Percentiles rank a stretch among this genome's conserved stretches.
Evolutionary conservation across 306 rosid genomes (phyloP).

Genomic region (Quercus alba): DNA sequence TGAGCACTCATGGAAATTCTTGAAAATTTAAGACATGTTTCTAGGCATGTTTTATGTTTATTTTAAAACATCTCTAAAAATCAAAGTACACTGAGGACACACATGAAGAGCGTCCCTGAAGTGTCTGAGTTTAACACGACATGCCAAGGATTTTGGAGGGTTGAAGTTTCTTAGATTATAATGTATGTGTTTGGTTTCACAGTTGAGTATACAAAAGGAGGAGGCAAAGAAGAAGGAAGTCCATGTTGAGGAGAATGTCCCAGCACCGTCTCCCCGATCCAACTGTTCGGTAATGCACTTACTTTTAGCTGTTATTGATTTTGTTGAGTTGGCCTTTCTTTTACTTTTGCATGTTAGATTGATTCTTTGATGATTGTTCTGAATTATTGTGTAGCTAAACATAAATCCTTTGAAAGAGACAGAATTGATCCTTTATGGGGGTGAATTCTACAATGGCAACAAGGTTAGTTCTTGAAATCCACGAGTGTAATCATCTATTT

Average conservation of each 20-base stretch:
- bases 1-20: no score
- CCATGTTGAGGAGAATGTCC: slow-evolving; percentile 83
- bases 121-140: no score
- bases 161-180: background rate
- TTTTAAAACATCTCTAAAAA: no score
- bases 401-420: slow-evolving; percentile 95
- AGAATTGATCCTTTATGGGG: slow-evolving; percentile 83
- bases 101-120: no score
- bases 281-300: slow-evolving; percentile 66
- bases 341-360: background rate
- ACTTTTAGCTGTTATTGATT: background rate
- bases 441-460: slow-evolving; percentile 94
- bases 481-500: background rate
- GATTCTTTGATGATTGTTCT: background rate
- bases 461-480: slow-evolving; percentile 47
- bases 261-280: slow-evolving; percentile 92
- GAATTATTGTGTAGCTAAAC: slow-evolving; percentile 46
- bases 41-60: no score
- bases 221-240: slow-evolving; percentile 97
- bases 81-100: no score
- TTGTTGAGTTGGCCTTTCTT: background rate
- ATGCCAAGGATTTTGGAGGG: no score
- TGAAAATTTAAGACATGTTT: no score
- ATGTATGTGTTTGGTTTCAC: slow-evolving; percentile 1
- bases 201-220: slow-evolving; percentile 84